Evolutionary conservation across 2,329 filamentous ascomycete genomes (phyloP).

Genomic region (Calonectria naviculata): DNA sequence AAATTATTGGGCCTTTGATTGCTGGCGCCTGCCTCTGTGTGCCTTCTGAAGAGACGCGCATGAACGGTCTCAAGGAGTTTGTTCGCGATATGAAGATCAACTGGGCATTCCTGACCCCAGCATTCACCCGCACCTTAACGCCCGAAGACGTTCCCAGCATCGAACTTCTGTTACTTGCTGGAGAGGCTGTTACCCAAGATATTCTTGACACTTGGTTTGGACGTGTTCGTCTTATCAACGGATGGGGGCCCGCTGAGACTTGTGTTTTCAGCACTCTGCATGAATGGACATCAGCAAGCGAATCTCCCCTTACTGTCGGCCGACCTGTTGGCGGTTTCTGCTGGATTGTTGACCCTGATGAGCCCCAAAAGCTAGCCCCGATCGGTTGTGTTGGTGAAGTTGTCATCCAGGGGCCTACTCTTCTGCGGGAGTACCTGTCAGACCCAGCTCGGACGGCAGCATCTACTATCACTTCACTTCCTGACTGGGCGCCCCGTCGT

Average conservation of each 20-base stretch:
- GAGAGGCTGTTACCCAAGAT: constrained; percentile 20
- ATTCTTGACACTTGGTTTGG: constrained; percentile 18
- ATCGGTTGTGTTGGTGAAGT: constrained; percentile 28
- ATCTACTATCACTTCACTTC: background rate
- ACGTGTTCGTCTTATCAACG: constrained; percentile 18
- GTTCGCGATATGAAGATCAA: background rate
- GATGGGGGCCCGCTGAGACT: constrained; percentile 26
- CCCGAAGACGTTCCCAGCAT: background rate
- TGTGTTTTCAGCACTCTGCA: constrained; percentile 19
- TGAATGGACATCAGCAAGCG: constrained; percentile 1
- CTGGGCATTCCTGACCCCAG: constrained; percentile 8
- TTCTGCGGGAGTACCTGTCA: constrained; percentile 61
- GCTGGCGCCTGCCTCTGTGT: background rate
- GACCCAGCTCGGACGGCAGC: background rate
- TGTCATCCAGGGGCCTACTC: constrained; percentile 41
- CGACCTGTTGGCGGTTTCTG: constrained; percentile 17
- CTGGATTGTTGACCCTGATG: constrained; percentile 23
- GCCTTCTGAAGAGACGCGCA: background rate
- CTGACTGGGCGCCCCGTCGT: background rate
- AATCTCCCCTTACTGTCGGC: constrained; percentile 15
- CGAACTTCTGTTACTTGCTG: constrained; percentile 13
- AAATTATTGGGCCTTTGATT: background rate
- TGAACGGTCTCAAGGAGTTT: background rate
- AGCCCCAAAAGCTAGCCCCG: constrained; percentile 19
- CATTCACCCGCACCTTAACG: background rate